phyloP scores from a whole-genome alignment of 805 yeast genomes.

The Candida wancherniae region DNA sequence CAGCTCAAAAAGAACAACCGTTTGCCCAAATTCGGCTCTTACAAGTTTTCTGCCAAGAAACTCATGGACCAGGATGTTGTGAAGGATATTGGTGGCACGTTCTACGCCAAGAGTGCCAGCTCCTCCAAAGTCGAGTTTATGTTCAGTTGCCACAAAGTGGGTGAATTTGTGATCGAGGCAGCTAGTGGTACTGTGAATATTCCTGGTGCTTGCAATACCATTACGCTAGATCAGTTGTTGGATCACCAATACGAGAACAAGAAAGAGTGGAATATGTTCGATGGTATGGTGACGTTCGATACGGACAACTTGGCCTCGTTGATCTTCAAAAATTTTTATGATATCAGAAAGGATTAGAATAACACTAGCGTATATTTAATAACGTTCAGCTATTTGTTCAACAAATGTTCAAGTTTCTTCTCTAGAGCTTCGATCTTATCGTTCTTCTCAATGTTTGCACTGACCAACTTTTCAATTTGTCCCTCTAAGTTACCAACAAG shows the following conservation, averaged over 20 bases:
- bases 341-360: slow-evolving; percentile 33
- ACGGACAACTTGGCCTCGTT: slow-evolving; percentile 64
- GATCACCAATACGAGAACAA: slow-evolving; percentile 69
- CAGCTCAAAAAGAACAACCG: slow-evolving; percentile 63
- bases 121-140: slow-evolving; percentile 67
- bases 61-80: slow-evolving; percentile 70
- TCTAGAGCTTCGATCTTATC: slow-evolving; percentile 55
- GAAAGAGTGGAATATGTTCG: slow-evolving; percentile 51
- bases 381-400: slow-evolving; percentile 1
- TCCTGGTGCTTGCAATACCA: slow-evolving; percentile 49
- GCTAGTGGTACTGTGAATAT: slow-evolving; percentile 67
- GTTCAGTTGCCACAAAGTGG: slow-evolving; percentile 70
- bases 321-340: slow-evolving; percentile 72
- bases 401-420: slow-evolving; percentile 52
- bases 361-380: background rate
- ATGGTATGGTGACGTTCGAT: slow-evolving; percentile 63
- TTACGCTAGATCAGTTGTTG: slow-evolving; percentile 69
- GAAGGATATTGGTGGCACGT: slow-evolving; percentile 52
- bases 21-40: slow-evolving; percentile 71
- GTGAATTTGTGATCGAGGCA: slow-evolving; percentile 70
- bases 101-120: slow-evolving; percentile 34
- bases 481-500: slow-evolving; percentile 56
- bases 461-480: slow-evolving; percentile 47
- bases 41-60: slow-evolving; percentile 69
- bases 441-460: slow-evolving; percentile 61